These are phyloP conservation scores for Cercospora sp. DNA, from an alignment of 2,329 filamentous ascomycete genomes.

Conservation along the genomic window DNA sequence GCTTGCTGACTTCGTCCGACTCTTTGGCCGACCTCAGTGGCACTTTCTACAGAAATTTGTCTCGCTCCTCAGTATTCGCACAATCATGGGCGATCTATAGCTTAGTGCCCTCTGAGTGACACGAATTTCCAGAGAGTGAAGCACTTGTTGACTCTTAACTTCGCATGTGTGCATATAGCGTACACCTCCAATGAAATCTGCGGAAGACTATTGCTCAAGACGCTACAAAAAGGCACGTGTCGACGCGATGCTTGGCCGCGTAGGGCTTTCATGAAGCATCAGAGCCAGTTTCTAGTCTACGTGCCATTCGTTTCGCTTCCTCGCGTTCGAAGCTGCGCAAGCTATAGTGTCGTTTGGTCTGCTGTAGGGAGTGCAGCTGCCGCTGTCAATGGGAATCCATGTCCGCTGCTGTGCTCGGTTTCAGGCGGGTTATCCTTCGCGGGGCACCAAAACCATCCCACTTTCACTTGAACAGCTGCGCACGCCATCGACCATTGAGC, in stretches of 20 bases:
- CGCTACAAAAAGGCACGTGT: not conserved
- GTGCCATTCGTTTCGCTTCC: not conserved
- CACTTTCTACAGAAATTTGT: too few relatives aligned
- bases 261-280: not conserved
- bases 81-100: not conserved
- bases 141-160: not conserved
- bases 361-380: not conserved
- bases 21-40: not conserved
- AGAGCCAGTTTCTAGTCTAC: not conserved
- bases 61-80: not conserved
- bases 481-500: not conserved
- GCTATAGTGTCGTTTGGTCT: not conserved
- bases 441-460: not conserved
- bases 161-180: not conserved
- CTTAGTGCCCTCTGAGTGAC: not conserved
- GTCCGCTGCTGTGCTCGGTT: not conserved
- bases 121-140: not conserved
- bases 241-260: not conserved
- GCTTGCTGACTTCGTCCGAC: conserved; percentile 4
- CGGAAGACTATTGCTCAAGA: not conserved
- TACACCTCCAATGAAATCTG: not conserved
- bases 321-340: not conserved
- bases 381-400: not conserved
- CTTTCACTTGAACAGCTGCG: not conserved
- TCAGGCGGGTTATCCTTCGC: not conserved